These are phyloP conservation scores for Pseudonitzschia delicatissima DNA, from an alignment of 108 stramenopile species.

Conservation along the genomic window DNA sequence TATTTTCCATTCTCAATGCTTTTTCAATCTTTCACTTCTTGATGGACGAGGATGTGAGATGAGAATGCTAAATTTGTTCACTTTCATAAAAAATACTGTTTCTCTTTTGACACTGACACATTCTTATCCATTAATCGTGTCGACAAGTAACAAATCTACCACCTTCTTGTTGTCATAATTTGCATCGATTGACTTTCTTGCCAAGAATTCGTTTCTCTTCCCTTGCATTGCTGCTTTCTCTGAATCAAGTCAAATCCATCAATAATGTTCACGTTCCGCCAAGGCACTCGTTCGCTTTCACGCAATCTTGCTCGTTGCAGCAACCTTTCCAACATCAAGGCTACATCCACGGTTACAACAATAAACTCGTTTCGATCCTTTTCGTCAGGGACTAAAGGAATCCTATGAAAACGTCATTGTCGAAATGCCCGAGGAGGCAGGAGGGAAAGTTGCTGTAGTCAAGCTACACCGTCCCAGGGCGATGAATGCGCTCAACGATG, in stretches of 20 bases:
- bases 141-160: too few relatives aligned
- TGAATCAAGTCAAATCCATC: too few relatives aligned
- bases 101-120: too few relatives aligned
- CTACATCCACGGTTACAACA: too few relatives aligned
- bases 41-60: neutral
- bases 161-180: too few relatives aligned
- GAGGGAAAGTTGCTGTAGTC: conserved; percentile 82
- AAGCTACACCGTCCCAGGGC: conserved; percentile 95
- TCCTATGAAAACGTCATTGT: conserved; percentile 50
- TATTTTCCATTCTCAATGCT: too few relatives aligned
- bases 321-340: too few relatives aligned
- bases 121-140: too few relatives aligned
- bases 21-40: neutral
- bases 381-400: conserved; percentile 27
- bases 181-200: too few relatives aligned
- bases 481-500: conserved; percentile 94
- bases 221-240: too few relatives aligned
- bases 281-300: conserved; percentile 4
- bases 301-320: conserved; percentile 1
- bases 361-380: too few relatives aligned
- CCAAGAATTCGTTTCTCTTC: too few relatives aligned
- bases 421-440: conserved; percentile 27
- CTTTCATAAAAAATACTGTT: neutral
- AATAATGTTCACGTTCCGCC: conserved; percentile 8
- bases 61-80: neutral